Evolutionary conservation across 1,284 basidiomycete species (phyloP), one percentile per base, ranked within the genome.

Genomic region (Psilocybe mexicana): DNA sequence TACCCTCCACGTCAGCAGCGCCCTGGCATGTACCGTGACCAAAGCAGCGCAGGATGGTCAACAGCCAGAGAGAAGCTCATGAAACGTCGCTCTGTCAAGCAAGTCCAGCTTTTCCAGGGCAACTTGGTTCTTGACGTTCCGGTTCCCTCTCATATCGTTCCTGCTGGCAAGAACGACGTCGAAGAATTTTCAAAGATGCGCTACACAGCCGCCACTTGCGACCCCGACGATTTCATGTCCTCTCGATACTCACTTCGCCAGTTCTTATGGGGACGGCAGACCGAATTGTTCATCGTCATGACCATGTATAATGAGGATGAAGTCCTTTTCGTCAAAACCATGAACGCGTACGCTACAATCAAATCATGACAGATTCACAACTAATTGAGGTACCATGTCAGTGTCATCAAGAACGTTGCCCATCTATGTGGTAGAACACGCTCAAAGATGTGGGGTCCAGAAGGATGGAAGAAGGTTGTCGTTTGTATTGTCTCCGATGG

Each of bases 241-340:
- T 82, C 82, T 54, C 87, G 88, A 61, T 96, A 94, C 73, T 86
- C 89, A 1, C 82, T 97, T 12, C 79, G 94, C 24, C 94, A 87
- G n/a, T 94, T 89, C 72, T 81, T 96, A 1, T 87, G 87, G 67
- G 86, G 87, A 24, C 87, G 95, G 44, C 84, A 87, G 63, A 98
- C 96, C 0, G 96, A 98, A 75, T 81, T 98, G 6, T 93, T 98
- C 71, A 95, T 98, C 67, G 93, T 94, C 51, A 93, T 94, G 90
- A 94, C 93, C 45, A 94, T 94, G 90, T 94, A 98, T 76, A 98
- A 98, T 72, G 96, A 98, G 75, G 92, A 96, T 70, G 92, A 96
- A 65, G 82, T 92, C 23, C 79, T 98, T 24, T 92, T 94, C 68
- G 79, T 82, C 66, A 84, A 82, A 67, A 94, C 94, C 3, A 94